Base-by-base conservation (phyloP, 768 basidiomycete genomes). In the Rossbeevera mucosa region DNA sequence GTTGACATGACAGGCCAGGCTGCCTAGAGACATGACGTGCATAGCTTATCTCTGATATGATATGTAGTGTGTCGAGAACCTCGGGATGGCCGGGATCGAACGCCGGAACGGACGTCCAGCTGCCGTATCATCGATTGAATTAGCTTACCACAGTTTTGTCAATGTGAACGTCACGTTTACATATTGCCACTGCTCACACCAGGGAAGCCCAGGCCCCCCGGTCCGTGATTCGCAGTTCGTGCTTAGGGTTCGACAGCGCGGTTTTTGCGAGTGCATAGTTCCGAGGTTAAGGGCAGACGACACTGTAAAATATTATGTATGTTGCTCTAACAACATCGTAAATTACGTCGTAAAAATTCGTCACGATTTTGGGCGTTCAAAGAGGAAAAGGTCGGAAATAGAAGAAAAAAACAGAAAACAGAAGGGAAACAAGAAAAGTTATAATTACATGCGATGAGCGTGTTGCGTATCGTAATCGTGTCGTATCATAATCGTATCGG, bases 271-370 rank as follows among this genome's bases (percentile, higher is more conserved):
- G n/a, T 18, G 33, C 11, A 8, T 38, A n/a, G n/a, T n/a, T n/a
- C n/a, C n/a, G n/a, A n/a, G n/a, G n/a, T n/a, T n/a, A n/a, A n/a
- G n/a, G n/a, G n/a, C n/a, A n/a, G n/a, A n/a, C n/a, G n/a, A n/a
- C n/a, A n/a, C n/a, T n/a, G 36, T 38, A 38, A 38, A 51, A 60
- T 52, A 64, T 63, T 61, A 55, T 51, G 18, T 38, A 38, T 38
- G 36, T 38, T 52, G 51, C 42, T 53, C 46, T 36, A 41, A 55
- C 64, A 54, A 47, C 55, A 51, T 58, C 48, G 58, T 54, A 38
- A 59, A 66, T 63, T 60, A 58, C 22, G 64, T 64, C 63, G 64
- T 64, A 59, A 65, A 55, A 56, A 54, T 43, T 65, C 61, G 52
- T 63, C 58, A 47, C 51, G 22, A 13, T 12, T 36, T 47, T 50